phyloP scores from a whole-genome alignment of 257 asterid genomes.

The Thymus mandschuricus region DNA sequence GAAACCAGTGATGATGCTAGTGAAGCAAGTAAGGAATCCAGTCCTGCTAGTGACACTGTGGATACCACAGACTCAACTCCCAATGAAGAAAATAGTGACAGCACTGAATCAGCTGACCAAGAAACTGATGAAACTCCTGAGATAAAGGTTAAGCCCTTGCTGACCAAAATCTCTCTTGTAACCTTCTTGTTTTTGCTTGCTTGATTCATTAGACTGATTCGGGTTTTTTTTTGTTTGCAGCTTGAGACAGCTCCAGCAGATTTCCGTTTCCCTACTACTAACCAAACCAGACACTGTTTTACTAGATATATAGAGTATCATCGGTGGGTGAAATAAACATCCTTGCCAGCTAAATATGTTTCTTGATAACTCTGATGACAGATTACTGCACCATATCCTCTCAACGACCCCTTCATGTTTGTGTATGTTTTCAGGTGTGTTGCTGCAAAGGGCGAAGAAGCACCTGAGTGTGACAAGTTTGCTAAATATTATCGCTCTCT shows the following conservation, averaged over 20 bases:
- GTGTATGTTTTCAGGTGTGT: slow-evolving; percentile 60
- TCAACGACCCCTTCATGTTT: slow-evolving; percentile 13
- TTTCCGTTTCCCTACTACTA: slow-evolving; percentile 96
- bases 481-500: slow-evolving; percentile 93
- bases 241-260: slow-evolving; percentile 98
- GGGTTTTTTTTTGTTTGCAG: slow-evolving; percentile 38
- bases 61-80: slow-evolving; percentile 32
- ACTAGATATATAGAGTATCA: slow-evolving; percentile 92
- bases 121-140: slow-evolving; percentile 71
- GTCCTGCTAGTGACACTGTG: slow-evolving; percentile 49
- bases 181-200: slow-evolving; percentile 23
- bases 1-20: slow-evolving; percentile 44
- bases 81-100: slow-evolving; percentile 49
- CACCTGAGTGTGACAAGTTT: slow-evolving; percentile 90
- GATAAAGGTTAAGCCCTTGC: slow-evolving; percentile 57
- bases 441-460: slow-evolving; percentile 92
- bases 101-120: slow-evolving; percentile 51
- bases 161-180: not conserved
- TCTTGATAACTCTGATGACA: slow-evolving; percentile 7
- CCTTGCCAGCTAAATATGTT: slow-evolving; percentile 15
- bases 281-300: slow-evolving; percentile 97
- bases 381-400: slow-evolving; percentile 5
- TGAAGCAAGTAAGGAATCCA: slow-evolving; percentile 51
- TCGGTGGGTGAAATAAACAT: slow-evolving; percentile 51
- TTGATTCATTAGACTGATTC: slow-evolving; percentile 9